Conservation (phyloP, 2,329 filamentous ascomycete species). For the Arthroderma uncinatum region DNA sequence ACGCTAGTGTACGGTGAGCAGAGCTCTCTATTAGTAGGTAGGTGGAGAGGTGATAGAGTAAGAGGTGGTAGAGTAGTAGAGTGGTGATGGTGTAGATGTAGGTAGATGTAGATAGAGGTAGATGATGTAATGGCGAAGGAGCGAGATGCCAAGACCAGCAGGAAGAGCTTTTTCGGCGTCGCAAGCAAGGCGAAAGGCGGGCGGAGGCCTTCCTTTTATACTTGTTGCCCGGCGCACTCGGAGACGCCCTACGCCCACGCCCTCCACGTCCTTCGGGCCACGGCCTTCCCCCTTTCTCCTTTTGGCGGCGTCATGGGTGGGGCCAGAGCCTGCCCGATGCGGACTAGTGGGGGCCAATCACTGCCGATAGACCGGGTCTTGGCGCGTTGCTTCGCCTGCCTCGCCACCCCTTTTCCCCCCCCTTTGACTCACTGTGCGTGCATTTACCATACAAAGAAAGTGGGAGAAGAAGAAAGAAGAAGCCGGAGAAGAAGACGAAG, state of each 20-base stretch:
- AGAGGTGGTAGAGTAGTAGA: background rate
- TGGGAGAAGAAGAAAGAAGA: background rate
- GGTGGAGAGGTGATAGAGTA: background rate
- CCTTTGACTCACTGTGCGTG: background rate
- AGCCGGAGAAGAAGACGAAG: background rate
- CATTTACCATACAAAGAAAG: background rate
- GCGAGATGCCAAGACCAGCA: slow-evolving; percentile 16
- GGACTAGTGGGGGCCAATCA: slow-evolving; percentile 10
- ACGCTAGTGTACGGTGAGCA: background rate
- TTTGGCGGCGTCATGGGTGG: slow-evolving; percentile 2
- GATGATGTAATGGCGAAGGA: background rate
- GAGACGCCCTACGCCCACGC: slow-evolving; percentile 6
- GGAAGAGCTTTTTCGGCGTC: slow-evolving; percentile 8
- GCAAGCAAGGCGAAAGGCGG: slow-evolving; percentile 1
- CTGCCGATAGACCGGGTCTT: background rate
- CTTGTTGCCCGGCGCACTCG: slow-evolving; percentile 7
- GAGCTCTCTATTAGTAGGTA: background rate
- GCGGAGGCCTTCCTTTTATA: slow-evolving; percentile 16
- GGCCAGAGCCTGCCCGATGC: background rate
- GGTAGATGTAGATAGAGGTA: no score
- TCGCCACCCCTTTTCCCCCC: slow-evolving; percentile 7
- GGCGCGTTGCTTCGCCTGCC: background rate
- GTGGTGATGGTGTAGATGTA: no score
- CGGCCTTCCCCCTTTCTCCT: slow-evolving; percentile 10
- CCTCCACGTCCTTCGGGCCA: slow-evolving; percentile 8